phyloP scores from a whole-genome alignment of 192 early-diverging fungal genomes.

The Backusella tarrabulga region DNA sequence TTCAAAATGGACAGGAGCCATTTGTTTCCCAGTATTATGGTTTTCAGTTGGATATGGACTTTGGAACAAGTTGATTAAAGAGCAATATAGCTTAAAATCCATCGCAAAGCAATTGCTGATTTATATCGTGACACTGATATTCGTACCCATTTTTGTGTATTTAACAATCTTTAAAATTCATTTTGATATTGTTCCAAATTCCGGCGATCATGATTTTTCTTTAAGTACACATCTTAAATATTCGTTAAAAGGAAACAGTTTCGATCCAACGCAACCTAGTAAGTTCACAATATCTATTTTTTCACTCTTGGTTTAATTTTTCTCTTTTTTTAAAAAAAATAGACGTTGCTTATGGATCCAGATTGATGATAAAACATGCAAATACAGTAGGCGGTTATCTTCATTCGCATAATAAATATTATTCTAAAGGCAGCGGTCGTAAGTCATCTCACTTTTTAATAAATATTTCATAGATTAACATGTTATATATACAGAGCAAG shows the following conservation, averaged over 20 bases:
- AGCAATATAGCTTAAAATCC: constrained; percentile 38
- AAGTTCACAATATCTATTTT: constrained; percentile 17
- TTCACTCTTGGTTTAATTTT: neutral
- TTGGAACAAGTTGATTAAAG: constrained; percentile 78
- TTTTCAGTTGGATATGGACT: constrained; percentile 76
- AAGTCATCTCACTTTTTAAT: constrained; percentile 13
- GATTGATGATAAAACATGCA: constrained; percentile 62
- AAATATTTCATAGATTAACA: neutral
- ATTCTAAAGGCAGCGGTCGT: constrained; percentile 74
- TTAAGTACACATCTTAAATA: constrained; percentile 89
- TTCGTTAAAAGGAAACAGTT: constrained; percentile 69
- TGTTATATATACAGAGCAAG: constrained; percentile 49
- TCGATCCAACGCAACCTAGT: constrained; percentile 46
- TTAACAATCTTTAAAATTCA: constrained; percentile 86
- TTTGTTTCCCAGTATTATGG: constrained; percentile 82
- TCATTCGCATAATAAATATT: constrained; percentile 69
- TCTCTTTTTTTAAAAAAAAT: constrained; percentile 5
- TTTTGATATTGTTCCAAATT: constrained; percentile 70
- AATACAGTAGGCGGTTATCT: constrained; percentile 77
- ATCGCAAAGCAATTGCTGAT: neutral
- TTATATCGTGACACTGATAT: constrained; percentile 63
- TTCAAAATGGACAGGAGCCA: constrained; percentile 92
- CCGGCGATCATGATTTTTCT: constrained; percentile 90
- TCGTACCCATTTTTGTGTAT: constrained; percentile 79
- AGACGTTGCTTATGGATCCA: constrained; percentile 72